Conservation (phyloP, 495 filamentous ascomycete species). For the Trypethelium eluteriae region DNA sequence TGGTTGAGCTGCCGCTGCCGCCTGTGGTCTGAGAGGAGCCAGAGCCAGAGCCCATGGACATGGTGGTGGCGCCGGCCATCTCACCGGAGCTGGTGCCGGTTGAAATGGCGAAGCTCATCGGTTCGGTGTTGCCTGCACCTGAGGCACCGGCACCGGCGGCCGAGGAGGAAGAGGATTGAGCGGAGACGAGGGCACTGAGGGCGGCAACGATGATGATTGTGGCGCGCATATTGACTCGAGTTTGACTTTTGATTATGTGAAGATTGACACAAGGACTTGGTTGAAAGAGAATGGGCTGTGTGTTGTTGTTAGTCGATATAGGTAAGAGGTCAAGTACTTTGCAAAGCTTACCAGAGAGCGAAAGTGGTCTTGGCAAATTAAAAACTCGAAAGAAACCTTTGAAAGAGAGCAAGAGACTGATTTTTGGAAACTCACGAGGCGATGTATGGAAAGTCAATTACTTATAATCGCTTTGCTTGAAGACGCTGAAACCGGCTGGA, state of each 20-base stretch:
- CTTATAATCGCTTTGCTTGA: conserved; percentile 10
- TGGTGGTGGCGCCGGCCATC: neutral
- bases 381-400: neutral
- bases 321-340: neutral
- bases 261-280: neutral
- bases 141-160: conserved; percentile 25
- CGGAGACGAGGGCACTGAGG: conserved; percentile 7
- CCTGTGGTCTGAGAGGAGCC: neutral
- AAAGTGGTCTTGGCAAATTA: conserved; percentile 13
- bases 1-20: neutral
- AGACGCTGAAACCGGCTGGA: conserved; percentile 10
- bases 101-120: conserved; percentile 22
- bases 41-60: neutral
- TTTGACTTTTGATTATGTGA: neutral
- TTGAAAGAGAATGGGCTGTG: neutral
- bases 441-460: conserved; percentile 11
- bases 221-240: conserved; percentile 6
- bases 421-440: conserved; percentile 5
- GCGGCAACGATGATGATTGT: conserved; percentile 5
- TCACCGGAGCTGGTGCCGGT: neutral
- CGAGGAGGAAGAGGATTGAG: conserved; percentile 31
- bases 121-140: conserved; percentile 37
- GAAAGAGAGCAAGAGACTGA: neutral
- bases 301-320: neutral
- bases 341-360: conserved; percentile 8